Evolutionary conservation across 1,284 basidiomycete genomes (phyloP).

Genomic region (Volvariella volvacea): DNA sequence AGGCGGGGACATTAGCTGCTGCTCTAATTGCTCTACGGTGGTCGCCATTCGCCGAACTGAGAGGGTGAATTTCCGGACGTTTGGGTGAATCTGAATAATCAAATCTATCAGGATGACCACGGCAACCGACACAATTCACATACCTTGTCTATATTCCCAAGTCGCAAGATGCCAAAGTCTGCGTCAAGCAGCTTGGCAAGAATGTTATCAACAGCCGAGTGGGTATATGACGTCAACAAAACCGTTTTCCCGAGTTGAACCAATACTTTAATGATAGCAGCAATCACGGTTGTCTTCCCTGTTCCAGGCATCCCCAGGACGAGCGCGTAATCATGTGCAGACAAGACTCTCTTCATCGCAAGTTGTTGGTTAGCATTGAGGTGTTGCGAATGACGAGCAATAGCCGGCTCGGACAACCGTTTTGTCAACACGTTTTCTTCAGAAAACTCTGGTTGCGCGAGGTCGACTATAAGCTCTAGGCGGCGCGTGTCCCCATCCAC

Average conservation of each 20-base stretch:
- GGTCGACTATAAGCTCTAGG: constrained; percentile 77
- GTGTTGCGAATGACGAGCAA: constrained; percentile 17
- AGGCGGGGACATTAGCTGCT: constrained; percentile 76
- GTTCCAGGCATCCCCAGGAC: constrained; percentile 98
- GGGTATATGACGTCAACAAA: constrained; percentile 89
- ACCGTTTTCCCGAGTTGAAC: constrained; percentile 83
- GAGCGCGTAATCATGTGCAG: constrained; percentile 85
- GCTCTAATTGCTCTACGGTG: constrained; percentile 74
- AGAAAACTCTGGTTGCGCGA: constrained; percentile 62
- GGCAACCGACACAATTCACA: constrained; percentile 14
- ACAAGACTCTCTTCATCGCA: constrained; percentile 72
- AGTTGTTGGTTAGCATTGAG: constrained; percentile 74
- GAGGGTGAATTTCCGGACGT: constrained; percentile 68
- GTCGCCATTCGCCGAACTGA: constrained; percentile 46
- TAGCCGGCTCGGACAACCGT: constrained; percentile 7
- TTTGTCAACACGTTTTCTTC: constrained; percentile 20
- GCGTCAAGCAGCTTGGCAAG: constrained; percentile 61
- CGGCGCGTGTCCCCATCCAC: constrained; percentile 57
- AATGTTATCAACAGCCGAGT: constrained; percentile 97
- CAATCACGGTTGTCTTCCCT: constrained; percentile 95
- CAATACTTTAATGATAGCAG: constrained; percentile 78
- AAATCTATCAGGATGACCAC: constrained; percentile 1
- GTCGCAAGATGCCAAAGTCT: constrained; percentile 71
- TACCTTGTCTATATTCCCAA: constrained; percentile 92
- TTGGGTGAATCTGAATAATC: constrained; percentile 66